A percentile compares a stretch with the other conserved stretches of the same genome.
Evolutionary conservation across 352 stramenopile genomes (phyloP).

Genomic region (Globisporangium cederbergense): DNA sequence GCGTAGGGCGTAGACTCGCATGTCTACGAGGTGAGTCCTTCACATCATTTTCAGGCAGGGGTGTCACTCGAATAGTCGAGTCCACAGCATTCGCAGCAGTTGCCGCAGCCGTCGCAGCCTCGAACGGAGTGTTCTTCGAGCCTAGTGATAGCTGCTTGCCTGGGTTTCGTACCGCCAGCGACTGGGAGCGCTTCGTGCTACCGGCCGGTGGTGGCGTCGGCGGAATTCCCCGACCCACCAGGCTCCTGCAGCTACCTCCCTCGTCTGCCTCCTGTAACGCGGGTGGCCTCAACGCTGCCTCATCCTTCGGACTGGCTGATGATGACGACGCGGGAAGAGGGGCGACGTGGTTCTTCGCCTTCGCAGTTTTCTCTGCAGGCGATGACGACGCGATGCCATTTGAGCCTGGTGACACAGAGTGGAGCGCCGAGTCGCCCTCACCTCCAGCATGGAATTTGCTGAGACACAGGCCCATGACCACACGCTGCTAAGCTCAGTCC

Average conservation of each 20-base stretch:
- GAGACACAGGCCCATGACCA: conserved; percentile 13
- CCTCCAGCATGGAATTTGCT: conserved; percentile 14
- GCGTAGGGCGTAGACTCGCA: conserved; percentile 11
- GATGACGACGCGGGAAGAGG: conserved; percentile 3
- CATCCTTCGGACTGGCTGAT: background rate
- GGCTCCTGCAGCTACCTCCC: background rate
- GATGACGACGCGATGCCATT: background rate
- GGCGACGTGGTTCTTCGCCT: conserved; percentile 17
- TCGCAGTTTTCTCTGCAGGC: background rate
- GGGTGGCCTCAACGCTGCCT: background rate
- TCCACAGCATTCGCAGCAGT: background rate
- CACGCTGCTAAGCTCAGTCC: background rate
- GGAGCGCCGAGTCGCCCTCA: background rate
- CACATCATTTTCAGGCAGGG: background rate
- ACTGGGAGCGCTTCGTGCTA: conserved; percentile 11
- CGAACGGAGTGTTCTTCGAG: background rate
- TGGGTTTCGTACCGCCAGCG: conserved; percentile 1
- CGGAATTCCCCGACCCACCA: background rate
- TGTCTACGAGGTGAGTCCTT: conserved; percentile 11
- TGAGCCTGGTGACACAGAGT: background rate
- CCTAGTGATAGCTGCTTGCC: background rate
- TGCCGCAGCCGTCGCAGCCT: background rate
- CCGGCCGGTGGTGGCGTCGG: background rate
- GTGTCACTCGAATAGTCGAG: background rate
- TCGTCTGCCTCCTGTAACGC: background rate